A percentile compares a stretch with the other conserved stretches of the same genome.
phyloP scores from a whole-genome alignment of 176 grass and related monocot genomes.

The Pontederia paniculata region DNA sequence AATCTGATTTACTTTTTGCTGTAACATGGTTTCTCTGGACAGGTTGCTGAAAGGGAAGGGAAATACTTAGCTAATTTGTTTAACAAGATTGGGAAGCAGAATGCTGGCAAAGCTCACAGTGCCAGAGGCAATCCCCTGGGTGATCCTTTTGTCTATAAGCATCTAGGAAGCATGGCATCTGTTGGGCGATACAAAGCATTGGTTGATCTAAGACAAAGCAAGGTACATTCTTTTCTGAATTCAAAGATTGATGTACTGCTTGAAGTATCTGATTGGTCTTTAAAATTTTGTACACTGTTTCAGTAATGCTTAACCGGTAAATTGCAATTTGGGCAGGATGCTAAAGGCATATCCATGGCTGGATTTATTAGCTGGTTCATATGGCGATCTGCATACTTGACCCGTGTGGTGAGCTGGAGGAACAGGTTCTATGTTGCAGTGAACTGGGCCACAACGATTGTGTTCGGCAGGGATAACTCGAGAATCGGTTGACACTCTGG shows the following conservation, averaged over 20 bases:
- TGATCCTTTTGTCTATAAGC: conserved; percentile 87
- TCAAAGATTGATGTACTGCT: too few relatives aligned
- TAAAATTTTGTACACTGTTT: too few relatives aligned
- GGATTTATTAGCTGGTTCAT: conserved; percentile 62
- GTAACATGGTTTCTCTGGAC: background rate
- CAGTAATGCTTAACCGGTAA: too few relatives aligned
- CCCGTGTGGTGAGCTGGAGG: conserved; percentile 67
- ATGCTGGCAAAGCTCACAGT: conserved; percentile 50
- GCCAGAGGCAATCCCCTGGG: conserved; percentile 33
- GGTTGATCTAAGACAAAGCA: conserved; percentile 83
- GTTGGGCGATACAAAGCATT: conserved; percentile 87
- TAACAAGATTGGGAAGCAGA: conserved; percentile 37
- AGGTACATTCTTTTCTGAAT: conserved; percentile 21
- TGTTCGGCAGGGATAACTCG: conserved; percentile 63
- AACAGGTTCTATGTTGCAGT: conserved; percentile 71
- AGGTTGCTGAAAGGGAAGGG: conserved; percentile 85
- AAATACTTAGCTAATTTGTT: conserved; percentile 50
- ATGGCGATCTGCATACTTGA: conserved; percentile 79
- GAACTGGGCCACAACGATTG: conserved; percentile 62
- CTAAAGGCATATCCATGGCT: conserved; percentile 28
- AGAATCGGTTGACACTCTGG: conserved; percentile 28
- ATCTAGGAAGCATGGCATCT: conserved; percentile 91
- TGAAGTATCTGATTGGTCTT: too few relatives aligned
- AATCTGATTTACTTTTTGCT: background rate
- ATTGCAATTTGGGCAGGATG: too few relatives aligned